phyloP scores from a whole-genome alignment of 345 rosid species.

The Pistacia atlantica region DNA sequence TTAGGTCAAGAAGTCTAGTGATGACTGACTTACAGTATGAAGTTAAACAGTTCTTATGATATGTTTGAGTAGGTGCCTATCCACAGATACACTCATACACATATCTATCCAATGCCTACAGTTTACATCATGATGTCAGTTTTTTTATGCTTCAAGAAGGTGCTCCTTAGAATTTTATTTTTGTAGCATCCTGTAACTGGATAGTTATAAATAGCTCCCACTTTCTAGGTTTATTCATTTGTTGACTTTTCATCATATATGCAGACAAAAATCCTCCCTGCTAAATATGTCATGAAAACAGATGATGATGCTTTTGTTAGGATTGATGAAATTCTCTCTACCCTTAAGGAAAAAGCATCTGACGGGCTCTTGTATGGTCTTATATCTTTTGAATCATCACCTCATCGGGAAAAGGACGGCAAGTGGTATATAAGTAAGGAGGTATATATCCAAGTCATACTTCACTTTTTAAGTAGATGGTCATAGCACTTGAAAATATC shows the following conservation, averaged over 20 bases:
- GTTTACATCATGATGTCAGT: neutral
- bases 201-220: neutral
- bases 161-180: neutral
- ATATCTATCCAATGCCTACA: no score
- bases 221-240: constrained; percentile 5
- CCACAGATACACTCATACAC: no score
- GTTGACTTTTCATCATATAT: constrained; percentile 13
- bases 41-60: no score
- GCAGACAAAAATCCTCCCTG: constrained; percentile 82
- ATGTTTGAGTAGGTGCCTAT: no score
- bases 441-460: constrained; percentile 42
- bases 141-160: neutral
- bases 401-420: constrained; percentile 75
- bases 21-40: no score
- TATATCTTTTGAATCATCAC: constrained; percentile 69
- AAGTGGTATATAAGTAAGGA: constrained; percentile 80
- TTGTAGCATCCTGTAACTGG: neutral
- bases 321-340: constrained; percentile 71
- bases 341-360: constrained; percentile 62
- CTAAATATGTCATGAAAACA: constrained; percentile 88
- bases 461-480: neutral
- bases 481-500: constrained; percentile 9
- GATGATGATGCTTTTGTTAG: constrained; percentile 95
- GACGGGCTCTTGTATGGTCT: constrained; percentile 71
- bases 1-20: no score